Conservation (phyloP, 768 basidiomycete genomes). For the Agaricus sinodeliciosus region DNA sequence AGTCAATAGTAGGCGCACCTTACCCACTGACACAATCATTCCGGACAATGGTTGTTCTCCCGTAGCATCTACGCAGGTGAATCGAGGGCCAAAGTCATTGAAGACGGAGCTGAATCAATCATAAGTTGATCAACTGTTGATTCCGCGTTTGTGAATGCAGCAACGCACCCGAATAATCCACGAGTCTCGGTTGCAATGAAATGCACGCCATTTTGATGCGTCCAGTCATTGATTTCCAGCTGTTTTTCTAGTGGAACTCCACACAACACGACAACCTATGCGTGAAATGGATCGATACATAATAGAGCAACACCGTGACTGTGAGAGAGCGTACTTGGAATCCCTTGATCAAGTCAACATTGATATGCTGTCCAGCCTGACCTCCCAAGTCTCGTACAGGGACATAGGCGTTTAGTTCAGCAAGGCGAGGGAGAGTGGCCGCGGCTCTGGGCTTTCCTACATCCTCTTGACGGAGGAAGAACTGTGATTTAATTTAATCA, state of each 20-base stretch:
- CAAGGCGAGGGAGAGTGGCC: constrained; percentile 80
- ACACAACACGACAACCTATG: constrained; percentile 84
- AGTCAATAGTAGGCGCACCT: constrained; percentile 36
- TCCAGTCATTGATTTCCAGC: constrained; percentile 94
- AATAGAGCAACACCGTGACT: not conserved
- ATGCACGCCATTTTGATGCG: constrained; percentile 80
- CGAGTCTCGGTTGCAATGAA: constrained; percentile 90
- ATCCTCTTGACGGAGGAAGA: constrained; percentile 87
- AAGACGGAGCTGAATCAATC: constrained; percentile 65
- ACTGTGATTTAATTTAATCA: constrained; percentile 39
- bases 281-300: constrained; percentile 8
- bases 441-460: constrained; percentile 83
- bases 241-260: constrained; percentile 74
- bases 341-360: constrained; percentile 72
- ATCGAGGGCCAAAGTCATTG: constrained; percentile 94
- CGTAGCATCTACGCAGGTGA: constrained; percentile 96
- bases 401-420: constrained; percentile 94
- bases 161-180: constrained; percentile 85
- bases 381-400: constrained; percentile 88
- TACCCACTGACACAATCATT: constrained; percentile 93
- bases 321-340: constrained; percentile 65
- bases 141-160: not conserved
- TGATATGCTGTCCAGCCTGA: constrained; percentile 66
- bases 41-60: constrained; percentile 91
- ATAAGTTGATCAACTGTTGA: not conserved